Conservation (phyloP, 2,329 filamentous ascomycete species). For the Sclerotinia nivalis region DNA sequence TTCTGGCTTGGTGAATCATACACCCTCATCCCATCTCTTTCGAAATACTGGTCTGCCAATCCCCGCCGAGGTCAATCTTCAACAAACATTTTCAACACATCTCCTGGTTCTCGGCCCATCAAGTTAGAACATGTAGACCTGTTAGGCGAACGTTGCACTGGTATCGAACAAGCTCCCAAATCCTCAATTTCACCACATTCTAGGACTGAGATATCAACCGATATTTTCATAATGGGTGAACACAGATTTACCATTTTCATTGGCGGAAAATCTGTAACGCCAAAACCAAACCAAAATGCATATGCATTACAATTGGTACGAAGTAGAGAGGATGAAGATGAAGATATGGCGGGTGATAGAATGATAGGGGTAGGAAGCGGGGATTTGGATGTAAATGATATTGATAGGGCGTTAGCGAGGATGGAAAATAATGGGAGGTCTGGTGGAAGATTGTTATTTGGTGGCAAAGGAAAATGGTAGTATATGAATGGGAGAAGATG, state of each 20-base stretch:
- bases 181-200: conserved; percentile 3
- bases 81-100: conserved; percentile 35
- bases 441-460: conserved; percentile 30
- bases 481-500: conserved; percentile 27
- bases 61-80: conserved; percentile 29
- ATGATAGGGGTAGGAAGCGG: conserved; percentile 22
- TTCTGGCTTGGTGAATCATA: conserved; percentile 42
- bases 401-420: conserved; percentile 59
- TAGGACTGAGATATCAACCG: conserved; percentile 29
- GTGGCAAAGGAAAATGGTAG: conserved; percentile 48
- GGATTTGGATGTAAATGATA: conserved; percentile 62
- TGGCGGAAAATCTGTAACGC: conserved; percentile 26
- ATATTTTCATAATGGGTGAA: conserved; percentile 40
- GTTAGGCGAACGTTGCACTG: conserved; percentile 40
- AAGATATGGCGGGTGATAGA: conserved; percentile 20
- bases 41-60: conserved; percentile 40
- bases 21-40: conserved; percentile 39
- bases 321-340: conserved; percentile 31
- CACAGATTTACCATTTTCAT: conserved; percentile 38
- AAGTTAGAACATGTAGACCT: conserved; percentile 40
- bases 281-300: conserved; percentile 18
- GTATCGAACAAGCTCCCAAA: conserved; percentile 37
- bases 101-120: conserved; percentile 33
- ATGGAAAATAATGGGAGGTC: conserved; percentile 47
- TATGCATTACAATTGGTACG: conserved; percentile 32